These are phyloP conservation scores for Aspergillus cavernicola DNA, from an alignment of 495 filamentous ascomycete genomes.

Conservation along the genomic window DNA sequence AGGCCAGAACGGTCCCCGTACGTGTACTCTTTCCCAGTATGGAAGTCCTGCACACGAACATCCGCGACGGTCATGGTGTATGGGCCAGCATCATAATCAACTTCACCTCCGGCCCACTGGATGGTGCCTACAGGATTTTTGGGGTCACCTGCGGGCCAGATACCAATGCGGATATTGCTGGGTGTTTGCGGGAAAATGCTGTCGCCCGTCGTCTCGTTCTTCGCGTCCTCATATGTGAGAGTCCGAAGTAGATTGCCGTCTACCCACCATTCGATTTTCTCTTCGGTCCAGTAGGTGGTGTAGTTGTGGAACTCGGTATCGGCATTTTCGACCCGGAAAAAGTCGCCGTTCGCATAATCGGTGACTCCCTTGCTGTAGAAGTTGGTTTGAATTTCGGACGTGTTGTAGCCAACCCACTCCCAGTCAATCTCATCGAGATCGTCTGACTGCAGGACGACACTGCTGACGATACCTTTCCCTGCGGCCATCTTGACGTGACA, in stretches of 20 bases:
- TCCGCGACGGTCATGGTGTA: conserved; percentile 75
- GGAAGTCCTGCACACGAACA: conserved; percentile 63
- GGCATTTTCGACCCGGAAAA: conserved; percentile 55
- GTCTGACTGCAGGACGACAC: conserved; percentile 83
- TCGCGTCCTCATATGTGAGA: conserved; percentile 49
- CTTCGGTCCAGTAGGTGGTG: conserved; percentile 79
- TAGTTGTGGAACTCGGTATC: conserved; percentile 78
- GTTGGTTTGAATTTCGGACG: conserved; percentile 74
- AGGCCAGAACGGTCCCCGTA: conserved; percentile 64
- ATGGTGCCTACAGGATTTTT: conserved; percentile 57
- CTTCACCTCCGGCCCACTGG: conserved; percentile 77
- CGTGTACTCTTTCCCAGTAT: conserved; percentile 61
- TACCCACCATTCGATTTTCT: conserved; percentile 77
- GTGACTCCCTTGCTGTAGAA: conserved; percentile 88
- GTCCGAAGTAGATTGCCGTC: conserved; percentile 68
- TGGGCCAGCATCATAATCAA: conserved; percentile 69
- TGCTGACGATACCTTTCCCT: conserved; percentile 74
- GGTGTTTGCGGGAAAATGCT: conserved; percentile 84
- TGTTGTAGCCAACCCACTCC: conserved; percentile 56
- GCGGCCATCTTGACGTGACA: conserved; percentile 66
- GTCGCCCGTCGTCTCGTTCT: conserved; percentile 42
- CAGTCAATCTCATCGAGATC: conserved; percentile 93
- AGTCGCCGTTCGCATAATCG: conserved; percentile 66
- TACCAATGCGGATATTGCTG: conserved; percentile 79
- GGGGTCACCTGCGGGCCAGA: conserved; percentile 83